Percentiles rank a stretch among this genome's conserved stretches.
Conservation (phyloP, 2,329 filamentous ascomycete genomes). For the Leptographium procerum region DNA sequence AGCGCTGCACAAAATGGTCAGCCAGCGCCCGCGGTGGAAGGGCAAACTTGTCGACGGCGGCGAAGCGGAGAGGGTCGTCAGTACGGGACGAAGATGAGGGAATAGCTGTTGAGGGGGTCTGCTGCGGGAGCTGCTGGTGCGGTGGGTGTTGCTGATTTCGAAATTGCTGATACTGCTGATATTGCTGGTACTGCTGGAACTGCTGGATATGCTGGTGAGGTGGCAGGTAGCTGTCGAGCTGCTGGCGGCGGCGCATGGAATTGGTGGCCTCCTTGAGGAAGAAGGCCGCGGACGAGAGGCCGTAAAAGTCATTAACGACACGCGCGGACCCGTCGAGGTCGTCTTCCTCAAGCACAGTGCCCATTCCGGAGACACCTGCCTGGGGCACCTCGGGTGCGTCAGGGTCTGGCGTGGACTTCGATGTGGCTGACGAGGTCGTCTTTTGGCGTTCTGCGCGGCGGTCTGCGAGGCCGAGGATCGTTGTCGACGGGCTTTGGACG, state of each 20-base stretch:
- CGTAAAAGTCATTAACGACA: constrained; percentile 3
- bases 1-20: constrained; percentile 28
- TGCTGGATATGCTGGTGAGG: neutral
- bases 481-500: neutral
- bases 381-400: neutral
- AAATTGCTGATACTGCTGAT: neutral
- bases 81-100: neutral
- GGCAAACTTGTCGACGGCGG: constrained; percentile 2
- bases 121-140: neutral
- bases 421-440: neutral
- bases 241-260: neutral
- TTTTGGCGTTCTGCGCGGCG: neutral
- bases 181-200: too few species aligned
- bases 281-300: constrained; percentile 5
- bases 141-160: too few species aligned
- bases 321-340: constrained; percentile 2
- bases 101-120: neutral
- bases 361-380: constrained; percentile 8
- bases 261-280: constrained; percentile 7
- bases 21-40: constrained; percentile 28
- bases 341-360: constrained; percentile 6
- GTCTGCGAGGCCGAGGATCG: neutral
- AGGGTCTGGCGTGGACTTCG: neutral
- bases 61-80: neutral
- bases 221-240: neutral